These are phyloP conservation scores for Apiotrichum veenhuisii DNA, from an alignment of 1,284 basidiomycete species.

Conservation along the genomic window DNA sequence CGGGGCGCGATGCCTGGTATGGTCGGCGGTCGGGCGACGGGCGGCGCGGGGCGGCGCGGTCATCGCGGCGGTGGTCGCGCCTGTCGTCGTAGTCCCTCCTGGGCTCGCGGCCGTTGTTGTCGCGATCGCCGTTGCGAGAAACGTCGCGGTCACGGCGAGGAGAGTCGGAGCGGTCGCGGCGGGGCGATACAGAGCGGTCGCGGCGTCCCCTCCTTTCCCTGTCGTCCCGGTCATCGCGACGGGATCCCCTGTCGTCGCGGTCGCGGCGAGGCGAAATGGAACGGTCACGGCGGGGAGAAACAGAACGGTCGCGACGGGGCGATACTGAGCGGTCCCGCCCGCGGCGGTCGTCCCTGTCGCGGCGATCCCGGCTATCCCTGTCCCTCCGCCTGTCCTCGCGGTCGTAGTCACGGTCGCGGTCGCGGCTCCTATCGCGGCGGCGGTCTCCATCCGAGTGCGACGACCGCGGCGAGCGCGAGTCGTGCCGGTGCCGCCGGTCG, in stretches of 20 bases:
- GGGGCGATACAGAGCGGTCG: not conserved
- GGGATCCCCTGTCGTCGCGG: too few relatives aligned
- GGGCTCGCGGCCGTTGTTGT: not conserved
- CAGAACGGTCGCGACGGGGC: slow-evolving; percentile 2
- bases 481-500: slow-evolving; percentile 11
- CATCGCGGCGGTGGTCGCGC: slow-evolving; percentile 16
- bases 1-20: slow-evolving; percentile 17
- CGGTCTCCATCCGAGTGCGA: slow-evolving; percentile 25
- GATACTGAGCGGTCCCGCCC: not conserved
- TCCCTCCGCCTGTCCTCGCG: slow-evolving; percentile 27
- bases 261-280: too few relatives aligned
- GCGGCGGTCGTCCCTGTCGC: not conserved
- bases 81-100: not conserved
- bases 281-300: slow-evolving; percentile 7
- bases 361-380: not conserved
- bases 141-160: not conserved
- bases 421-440: slow-evolving; percentile 1
- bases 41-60: slow-evolving; percentile 32
- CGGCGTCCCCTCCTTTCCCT: not conserved
- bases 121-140: not conserved
- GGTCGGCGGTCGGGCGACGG: slow-evolving; percentile 24
- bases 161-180: slow-evolving; percentile 3
- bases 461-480: slow-evolving; percentile 26
- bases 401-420: slow-evolving; percentile 1
- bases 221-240: not conserved